Evolutionary conservation across 2,329 filamentous ascomycete genomes (phyloP).

Genomic region (Xylariaceae sp.): DNA sequence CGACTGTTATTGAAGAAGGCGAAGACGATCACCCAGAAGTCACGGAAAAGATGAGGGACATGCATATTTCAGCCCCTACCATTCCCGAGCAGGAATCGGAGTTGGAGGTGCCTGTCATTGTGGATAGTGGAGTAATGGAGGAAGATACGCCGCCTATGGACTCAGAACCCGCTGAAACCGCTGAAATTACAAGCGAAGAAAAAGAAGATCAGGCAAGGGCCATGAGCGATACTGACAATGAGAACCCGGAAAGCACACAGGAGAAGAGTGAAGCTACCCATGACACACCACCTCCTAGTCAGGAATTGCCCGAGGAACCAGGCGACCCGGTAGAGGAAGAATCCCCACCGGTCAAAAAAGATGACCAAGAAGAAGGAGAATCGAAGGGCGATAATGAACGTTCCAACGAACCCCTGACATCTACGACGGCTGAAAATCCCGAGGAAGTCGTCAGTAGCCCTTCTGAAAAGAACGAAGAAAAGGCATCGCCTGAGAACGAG

Average conservation of each 20-base stretch:
- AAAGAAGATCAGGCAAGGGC: conserved; percentile 17
- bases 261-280: conserved; percentile 20
- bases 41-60: conserved; percentile 40
- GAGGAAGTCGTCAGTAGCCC: conserved; percentile 10
- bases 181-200: conserved; percentile 15
- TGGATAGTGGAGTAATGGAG: conserved; percentile 35
- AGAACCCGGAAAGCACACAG: conserved; percentile 16
- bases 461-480: conserved; percentile 11
- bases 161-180: conserved; percentile 13
- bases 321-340: conserved; percentile 24
- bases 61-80: conserved; percentile 49
- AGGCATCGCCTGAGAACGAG: conserved; percentile 13
- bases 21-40: conserved; percentile 61
- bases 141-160: conserved; percentile 20
- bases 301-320: conserved; percentile 25
- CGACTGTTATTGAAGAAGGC: conserved; percentile 75
- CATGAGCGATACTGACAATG: conserved; percentile 16
- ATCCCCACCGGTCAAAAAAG: conserved; percentile 24
- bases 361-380: conserved; percentile 16
- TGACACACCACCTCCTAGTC: conserved; percentile 20
- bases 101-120: conserved; percentile 37
- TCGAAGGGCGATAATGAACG: background rate
- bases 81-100: conserved; percentile 52
- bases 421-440: conserved; percentile 2
- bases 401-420: background rate